Evolutionary conservation across 345 rosid genomes (phyloP).

Genomic region (Salix suchowensis): DNA sequence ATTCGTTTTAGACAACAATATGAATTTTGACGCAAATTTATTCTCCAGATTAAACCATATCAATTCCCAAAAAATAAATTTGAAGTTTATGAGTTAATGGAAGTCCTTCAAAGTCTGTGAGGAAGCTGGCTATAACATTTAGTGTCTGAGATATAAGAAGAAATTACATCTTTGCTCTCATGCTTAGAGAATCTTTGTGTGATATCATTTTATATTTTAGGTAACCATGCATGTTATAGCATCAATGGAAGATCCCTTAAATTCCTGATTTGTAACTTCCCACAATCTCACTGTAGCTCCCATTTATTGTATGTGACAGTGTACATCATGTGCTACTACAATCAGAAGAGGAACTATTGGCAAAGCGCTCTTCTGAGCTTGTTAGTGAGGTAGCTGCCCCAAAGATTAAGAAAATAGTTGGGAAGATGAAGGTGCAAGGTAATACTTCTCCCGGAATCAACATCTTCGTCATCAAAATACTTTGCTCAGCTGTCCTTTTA

Average conservation of each 20-base stretch:
- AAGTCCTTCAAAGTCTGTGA: too few species aligned
- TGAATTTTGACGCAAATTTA: not conserved
- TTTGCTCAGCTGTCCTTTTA: not conserved
- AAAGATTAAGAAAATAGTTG: slow-evolving; percentile 71
- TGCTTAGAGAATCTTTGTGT: not conserved
- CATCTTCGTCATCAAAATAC: slow-evolving; percentile 6
- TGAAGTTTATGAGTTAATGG: too few species aligned
- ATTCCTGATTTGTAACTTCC: too few species aligned
- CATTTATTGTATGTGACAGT: slow-evolving; percentile 28
- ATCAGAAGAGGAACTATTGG: slow-evolving; percentile 88
- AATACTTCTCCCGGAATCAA: not conserved
- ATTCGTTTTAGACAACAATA: not conserved
- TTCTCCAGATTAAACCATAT: not conserved
- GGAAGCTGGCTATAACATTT: too few species aligned
- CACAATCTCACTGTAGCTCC: not conserved
- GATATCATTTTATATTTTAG: too few species aligned
- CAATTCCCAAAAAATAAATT: too few species aligned
- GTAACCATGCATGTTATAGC: too few species aligned
- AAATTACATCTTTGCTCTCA: not conserved
- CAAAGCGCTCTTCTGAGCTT: slow-evolving; percentile 58
- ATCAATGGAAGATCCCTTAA: too few species aligned
- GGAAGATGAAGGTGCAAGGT: slow-evolving; percentile 99
- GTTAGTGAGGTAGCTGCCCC: slow-evolving; percentile 56
- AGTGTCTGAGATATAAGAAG: too few species aligned
- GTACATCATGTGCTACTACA: slow-evolving; percentile 76